Base-by-base conservation (phyloP, 2,329 filamentous ascomycete species). In the Thelonectria rubi region DNA sequence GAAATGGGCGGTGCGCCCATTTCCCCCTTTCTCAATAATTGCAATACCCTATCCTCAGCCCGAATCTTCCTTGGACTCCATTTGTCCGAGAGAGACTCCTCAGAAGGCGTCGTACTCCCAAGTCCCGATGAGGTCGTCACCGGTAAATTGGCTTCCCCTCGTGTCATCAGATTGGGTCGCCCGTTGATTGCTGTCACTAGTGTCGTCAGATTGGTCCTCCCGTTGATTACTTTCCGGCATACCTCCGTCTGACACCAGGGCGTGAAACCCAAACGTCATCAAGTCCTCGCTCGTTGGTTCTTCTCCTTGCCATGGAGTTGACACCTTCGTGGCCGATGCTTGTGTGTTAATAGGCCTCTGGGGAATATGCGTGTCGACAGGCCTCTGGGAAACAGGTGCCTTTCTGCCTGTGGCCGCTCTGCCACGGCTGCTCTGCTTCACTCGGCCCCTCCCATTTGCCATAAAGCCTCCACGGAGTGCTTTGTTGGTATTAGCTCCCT, bases 211-310 rank as follows among this genome's bases (percentile, higher is more conserved):
- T 5, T 5, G 11, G 42, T 11, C 3, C 15, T 17, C 32, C 17
- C 18, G 12, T 45, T 5, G n/a, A 34, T 6, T 2, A 15, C 17
- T 17, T 12, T 18, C n/a, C 20, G 5, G 14, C 39, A 1, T 34
- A 17, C 17, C 12, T 34, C 42, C 15, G 4, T 40, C 20, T 45
- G 42, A 3, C 15, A 56, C 48, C 10, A 58, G 45, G 12, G 57
- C 34, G 21, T 57, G 48, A 14, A 67, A 69, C 0, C 65, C 66
- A 2, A n/a, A 26, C 14, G 69, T 62, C 55, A 72, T 72, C 86
- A 91, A 26, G 60, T 73, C 48, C 67, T 60, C 52, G 77, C 67
- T 73, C 85, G 90, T 6, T 84, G 87, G 18, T 84, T 88, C 54
- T 79, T 45, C 24, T 20, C 43, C 24, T 5, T 60, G 26, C 3